phyloP scores from a whole-genome alignment of 345 rosid genomes.

The Capsella bursapastoris region DNA sequence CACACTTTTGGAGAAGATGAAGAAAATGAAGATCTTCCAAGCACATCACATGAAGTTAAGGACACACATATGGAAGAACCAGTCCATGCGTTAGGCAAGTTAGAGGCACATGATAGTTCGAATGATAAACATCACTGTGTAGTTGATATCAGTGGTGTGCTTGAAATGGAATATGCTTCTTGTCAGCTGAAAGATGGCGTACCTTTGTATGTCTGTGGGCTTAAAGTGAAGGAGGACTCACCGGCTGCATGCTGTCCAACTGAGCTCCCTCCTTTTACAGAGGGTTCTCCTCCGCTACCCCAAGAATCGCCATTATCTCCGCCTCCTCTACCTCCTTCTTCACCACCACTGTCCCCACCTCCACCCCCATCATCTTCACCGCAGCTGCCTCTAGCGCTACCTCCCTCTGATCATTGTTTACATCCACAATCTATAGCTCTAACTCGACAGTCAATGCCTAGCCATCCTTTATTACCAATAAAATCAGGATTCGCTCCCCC shows the following conservation, averaged over 20 bases:
- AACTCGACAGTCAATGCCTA: slow-evolving; percentile 49
- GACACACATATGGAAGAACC: slow-evolving; percentile 51
- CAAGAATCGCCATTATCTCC: slow-evolving; percentile 63
- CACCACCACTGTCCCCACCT: slow-evolving; percentile 57
- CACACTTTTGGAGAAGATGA: slow-evolving; percentile 67
- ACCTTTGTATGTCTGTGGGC: slow-evolving; percentile 44
- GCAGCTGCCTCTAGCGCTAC: slow-evolving; percentile 52
- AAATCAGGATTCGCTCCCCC: slow-evolving; percentile 54
- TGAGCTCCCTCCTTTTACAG: slow-evolving; percentile 50
- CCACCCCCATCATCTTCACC: slow-evolving; percentile 45
- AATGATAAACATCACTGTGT: slow-evolving; percentile 71
- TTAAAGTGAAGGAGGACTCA: slow-evolving; percentile 46
- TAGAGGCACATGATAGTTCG: slow-evolving; percentile 54
- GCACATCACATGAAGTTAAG: slow-evolving; percentile 48
- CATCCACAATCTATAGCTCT: slow-evolving; percentile 50
- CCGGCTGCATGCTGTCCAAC: slow-evolving; percentile 39
- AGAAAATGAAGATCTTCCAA: slow-evolving; percentile 63
- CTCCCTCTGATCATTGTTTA: slow-evolving; percentile 41
- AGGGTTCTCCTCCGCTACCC: slow-evolving; percentile 69
- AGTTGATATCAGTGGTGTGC: slow-evolving; percentile 84
- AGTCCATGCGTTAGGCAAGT: slow-evolving; percentile 49
- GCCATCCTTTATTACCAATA: slow-evolving; percentile 55
- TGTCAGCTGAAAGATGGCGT: slow-evolving; percentile 66
- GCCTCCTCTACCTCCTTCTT: slow-evolving; percentile 73
- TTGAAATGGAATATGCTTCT: slow-evolving; percentile 89